A percentile compares a stretch with the other conserved stretches of the same genome.
Conservation (phyloP, 805 yeast genomes). For the Debaryomyces tyrocola region DNA sequence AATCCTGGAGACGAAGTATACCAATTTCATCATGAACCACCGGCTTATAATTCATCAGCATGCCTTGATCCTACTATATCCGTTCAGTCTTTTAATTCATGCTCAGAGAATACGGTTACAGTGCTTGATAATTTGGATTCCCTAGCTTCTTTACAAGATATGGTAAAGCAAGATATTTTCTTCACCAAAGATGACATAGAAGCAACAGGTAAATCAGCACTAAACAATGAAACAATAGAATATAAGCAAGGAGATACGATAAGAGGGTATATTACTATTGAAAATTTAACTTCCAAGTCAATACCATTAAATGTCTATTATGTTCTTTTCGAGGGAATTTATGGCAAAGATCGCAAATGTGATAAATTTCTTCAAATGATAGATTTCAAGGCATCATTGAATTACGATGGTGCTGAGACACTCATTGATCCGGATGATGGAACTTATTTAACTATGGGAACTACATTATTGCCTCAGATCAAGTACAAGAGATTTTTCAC, state of each 20-base stretch:
- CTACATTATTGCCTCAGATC: not conserved
- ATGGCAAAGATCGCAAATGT: not conserved
- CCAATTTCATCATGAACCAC: not conserved
- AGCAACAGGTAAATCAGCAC: not conserved
- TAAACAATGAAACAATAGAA: slow-evolving; percentile 21
- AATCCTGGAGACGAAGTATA: not conserved
- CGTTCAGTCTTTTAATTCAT: not conserved
- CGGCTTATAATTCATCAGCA: not conserved
- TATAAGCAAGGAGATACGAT: slow-evolving; percentile 59
- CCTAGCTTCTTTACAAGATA: not conserved
- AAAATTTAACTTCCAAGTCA: slow-evolving; percentile 35
- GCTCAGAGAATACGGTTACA: not conserved
- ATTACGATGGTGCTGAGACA: not conserved
- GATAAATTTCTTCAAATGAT: slow-evolving; percentile 1
- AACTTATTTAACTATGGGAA: not conserved
- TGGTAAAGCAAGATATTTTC: not conserved
- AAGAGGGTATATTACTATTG: slow-evolving; percentile 47
- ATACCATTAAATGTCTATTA: slow-evolving; percentile 57
- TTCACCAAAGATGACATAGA: not conserved
- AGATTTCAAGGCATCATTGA: slow-evolving; percentile 2
- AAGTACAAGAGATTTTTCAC: slow-evolving; percentile 7
- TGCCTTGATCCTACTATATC: not conserved
- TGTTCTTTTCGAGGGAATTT: slow-evolving; percentile 47
- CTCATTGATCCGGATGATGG: not conserved
- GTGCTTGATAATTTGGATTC: not conserved